These are phyloP conservation scores for Chrysanthemum seticuspe DNA, from an alignment of 129 eudicot genomes.

Conservation along the genomic window DNA sequence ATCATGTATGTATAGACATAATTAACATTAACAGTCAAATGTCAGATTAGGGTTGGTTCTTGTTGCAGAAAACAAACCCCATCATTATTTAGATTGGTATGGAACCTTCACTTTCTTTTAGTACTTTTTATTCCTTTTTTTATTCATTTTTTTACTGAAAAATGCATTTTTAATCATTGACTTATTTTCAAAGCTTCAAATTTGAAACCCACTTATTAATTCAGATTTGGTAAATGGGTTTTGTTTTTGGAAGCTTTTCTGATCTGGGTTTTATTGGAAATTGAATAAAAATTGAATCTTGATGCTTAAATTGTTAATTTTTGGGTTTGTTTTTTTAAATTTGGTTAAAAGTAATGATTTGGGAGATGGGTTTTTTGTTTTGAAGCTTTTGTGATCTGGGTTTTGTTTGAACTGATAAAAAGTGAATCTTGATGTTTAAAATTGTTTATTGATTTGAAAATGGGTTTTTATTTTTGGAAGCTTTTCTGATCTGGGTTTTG, in stretches of 20 bases:
- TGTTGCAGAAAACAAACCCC: slow-evolving; percentile 11
- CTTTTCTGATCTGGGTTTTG: slow-evolving; percentile 31
- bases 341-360: background rate
- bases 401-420: slow-evolving; percentile 2
- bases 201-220: slow-evolving; percentile 13
- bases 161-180: slow-evolving; percentile 19
- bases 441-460: background rate
- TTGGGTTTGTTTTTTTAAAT: too few species aligned
- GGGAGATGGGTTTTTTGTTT: slow-evolving; percentile 4
- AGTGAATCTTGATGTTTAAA: background rate
- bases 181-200: slow-evolving; percentile 12
- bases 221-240: slow-evolving; percentile 8
- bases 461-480: slow-evolving; percentile 28
- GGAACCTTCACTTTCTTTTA: slow-evolving; percentile 42
- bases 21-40: slow-evolving; percentile 26
- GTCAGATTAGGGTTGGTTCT: slow-evolving; percentile 40
- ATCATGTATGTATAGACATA: slow-evolving; percentile 26
- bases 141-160: slow-evolving; percentile 10
- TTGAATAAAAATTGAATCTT: background rate
- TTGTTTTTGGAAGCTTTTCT: slow-evolving; percentile 14
- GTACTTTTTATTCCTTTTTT: slow-evolving; percentile 13
- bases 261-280: slow-evolving; percentile 20
- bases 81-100: slow-evolving; percentile 25
- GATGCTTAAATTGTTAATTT: background rate
- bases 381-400: slow-evolving; percentile 16